Conservation (phyloP, 495 filamentous ascomycete genomes). For the Hypoxylon lienhwacheense region DNA sequence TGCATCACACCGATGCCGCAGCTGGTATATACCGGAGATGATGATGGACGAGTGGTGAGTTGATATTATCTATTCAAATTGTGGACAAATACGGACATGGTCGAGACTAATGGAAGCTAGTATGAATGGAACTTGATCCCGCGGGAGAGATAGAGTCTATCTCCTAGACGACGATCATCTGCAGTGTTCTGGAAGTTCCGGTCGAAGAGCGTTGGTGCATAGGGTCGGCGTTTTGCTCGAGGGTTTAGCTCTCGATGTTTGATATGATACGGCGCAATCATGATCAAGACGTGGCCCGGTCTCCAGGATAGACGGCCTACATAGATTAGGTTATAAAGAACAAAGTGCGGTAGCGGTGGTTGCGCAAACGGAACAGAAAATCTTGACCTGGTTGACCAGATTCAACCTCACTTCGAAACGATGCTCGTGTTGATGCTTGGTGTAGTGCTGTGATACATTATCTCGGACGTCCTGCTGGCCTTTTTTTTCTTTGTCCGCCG, state of each 20-base stretch:
- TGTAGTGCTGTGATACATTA: constrained; percentile 3
- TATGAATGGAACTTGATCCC: constrained; percentile 92
- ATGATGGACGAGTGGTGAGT: constrained; percentile 75
- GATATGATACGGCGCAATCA: neutral
- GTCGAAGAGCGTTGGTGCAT: constrained; percentile 21
- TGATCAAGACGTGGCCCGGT: neutral
- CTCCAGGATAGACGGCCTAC: constrained; percentile 19
- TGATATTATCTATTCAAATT: neutral
- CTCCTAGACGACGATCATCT: constrained; percentile 1
- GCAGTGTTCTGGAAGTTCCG: constrained; percentile 7
- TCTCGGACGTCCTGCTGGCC: neutral
- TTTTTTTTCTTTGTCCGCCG: neutral
- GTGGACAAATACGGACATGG: neutral
- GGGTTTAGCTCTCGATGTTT: neutral
- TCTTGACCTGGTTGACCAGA: constrained; percentile 5
- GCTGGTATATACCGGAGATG: constrained; percentile 90
- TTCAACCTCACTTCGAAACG: neutral
- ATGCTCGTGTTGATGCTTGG: neutral
- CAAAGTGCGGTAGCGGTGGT: neutral
- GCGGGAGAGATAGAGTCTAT: constrained; percentile 51
- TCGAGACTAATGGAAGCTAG: constrained; percentile 47
- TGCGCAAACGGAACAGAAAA: neutral
- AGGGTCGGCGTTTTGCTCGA: constrained; percentile 18
- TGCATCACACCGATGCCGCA: constrained; percentile 82
- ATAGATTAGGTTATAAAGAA: neutral